phyloP scores from a whole-genome alignment of 768 basidiomycete genomes.

The Psilocybe subaeruginosa region DNA sequence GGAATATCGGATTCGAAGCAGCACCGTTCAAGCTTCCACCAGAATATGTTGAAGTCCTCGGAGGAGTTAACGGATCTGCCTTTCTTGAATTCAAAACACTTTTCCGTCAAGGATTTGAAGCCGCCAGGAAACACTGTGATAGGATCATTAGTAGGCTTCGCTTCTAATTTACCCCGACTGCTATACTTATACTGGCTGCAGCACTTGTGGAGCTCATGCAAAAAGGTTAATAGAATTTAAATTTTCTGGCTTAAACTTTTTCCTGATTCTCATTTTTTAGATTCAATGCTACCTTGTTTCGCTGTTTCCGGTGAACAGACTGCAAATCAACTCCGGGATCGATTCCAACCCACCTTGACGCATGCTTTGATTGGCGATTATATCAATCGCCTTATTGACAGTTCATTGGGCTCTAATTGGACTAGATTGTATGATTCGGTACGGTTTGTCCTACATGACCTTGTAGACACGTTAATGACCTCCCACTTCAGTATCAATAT shows the following conservation, averaged over 20 bases:
- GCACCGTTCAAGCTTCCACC: constrained; percentile 96
- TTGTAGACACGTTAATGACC: neutral
- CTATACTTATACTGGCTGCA: constrained; percentile 17
- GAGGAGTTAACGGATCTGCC: constrained; percentile 75
- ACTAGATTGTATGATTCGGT: constrained; percentile 96
- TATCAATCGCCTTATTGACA: constrained; percentile 88
- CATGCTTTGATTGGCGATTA: constrained; percentile 85
- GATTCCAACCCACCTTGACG: constrained; percentile 91
- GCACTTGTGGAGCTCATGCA: constrained; percentile 96
- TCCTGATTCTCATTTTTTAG: constrained; percentile 36
- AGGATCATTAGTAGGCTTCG: constrained; percentile 88
- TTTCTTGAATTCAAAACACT: constrained; percentile 85
- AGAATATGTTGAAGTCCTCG: constrained; percentile 96
- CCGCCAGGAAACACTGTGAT: constrained; percentile 94
- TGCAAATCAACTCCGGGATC: constrained; percentile 83
- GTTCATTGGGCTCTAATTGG: constrained; percentile 91
- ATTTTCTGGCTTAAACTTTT: constrained; percentile 1
- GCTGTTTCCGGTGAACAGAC: constrained; percentile 90
- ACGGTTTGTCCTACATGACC: constrained; percentile 25
- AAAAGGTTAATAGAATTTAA: constrained; percentile 60
- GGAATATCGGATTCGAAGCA: constrained; percentile 98
- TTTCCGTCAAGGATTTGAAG: constrained; percentile 93
- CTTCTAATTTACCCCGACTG: neutral
- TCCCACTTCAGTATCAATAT: constrained; percentile 76
- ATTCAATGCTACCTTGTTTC: constrained; percentile 92